Evolutionary conservation across 257 asterid genomes (phyloP).

Genomic region (Coffea eugenioides): DNA sequence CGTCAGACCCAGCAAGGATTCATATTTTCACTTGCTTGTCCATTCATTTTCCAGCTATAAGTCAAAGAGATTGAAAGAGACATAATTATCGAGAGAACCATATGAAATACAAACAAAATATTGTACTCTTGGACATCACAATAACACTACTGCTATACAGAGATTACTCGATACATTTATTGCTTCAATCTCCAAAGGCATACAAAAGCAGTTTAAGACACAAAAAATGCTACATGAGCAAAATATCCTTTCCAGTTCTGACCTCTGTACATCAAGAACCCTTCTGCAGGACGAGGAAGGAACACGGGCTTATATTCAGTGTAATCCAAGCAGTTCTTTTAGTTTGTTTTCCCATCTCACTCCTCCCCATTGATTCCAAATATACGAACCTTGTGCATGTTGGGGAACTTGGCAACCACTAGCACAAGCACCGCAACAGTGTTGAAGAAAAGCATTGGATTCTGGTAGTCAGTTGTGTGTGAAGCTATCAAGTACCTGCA

Average conservation of each 20-base stretch:
- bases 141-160: constrained; percentile 20
- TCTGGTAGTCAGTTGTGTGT: constrained; percentile 80
- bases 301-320: constrained; percentile 21
- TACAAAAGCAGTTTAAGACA: constrained; percentile 24
- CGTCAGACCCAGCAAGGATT: background rate
- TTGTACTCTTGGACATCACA: constrained; percentile 1
- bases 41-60: background rate
- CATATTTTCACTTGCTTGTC: background rate
- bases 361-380: constrained; percentile 77
- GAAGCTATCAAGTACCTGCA: constrained; percentile 85
- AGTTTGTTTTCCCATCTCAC: constrained; percentile 31
- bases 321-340: constrained; percentile 11
- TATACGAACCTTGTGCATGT: constrained; percentile 91
- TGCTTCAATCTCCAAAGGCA: constrained; percentile 31
- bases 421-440: constrained; percentile 70
- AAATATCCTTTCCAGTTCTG: constrained; percentile 36
- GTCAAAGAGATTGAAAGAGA: background rate
- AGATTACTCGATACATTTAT: constrained; percentile 36
- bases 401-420: constrained; percentile 82
- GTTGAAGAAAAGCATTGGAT: constrained; percentile 78
- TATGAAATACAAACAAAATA: background rate
- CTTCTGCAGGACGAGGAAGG: constrained; percentile 26
- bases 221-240: constrained; percentile 28
- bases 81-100: background rate
- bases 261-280: constrained; percentile 41